phyloP scores from a whole-genome alignment of 2,329 filamentous ascomycete species.

The Septoria linicola region DNA sequence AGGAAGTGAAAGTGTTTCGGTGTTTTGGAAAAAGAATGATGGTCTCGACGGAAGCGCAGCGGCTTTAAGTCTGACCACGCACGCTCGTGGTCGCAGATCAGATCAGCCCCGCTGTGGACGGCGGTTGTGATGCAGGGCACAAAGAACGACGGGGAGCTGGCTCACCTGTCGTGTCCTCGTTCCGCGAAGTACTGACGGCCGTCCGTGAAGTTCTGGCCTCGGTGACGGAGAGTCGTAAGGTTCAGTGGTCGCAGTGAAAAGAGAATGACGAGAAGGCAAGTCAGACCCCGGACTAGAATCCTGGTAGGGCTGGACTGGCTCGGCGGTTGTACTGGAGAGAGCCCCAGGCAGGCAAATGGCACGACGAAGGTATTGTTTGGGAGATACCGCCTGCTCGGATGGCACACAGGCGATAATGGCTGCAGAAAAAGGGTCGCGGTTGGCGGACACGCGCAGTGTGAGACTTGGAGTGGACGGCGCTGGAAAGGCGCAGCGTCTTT shows the following conservation, averaged over 20 bases:
- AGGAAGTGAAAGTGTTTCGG: constrained; percentile 1
- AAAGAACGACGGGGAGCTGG: neutral
- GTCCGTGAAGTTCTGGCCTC: too few relatives aligned
- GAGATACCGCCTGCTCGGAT: too few relatives aligned
- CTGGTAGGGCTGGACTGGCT: neutral
- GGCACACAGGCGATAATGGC: neutral
- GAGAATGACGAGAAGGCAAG: too few relatives aligned
- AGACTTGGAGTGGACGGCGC: too few relatives aligned
- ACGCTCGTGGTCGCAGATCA: neutral
- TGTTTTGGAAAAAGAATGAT: neutral
- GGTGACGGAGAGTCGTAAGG: neutral
- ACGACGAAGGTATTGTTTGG: too few relatives aligned
- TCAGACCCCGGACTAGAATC: too few relatives aligned
- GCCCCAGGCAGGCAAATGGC: neutral
- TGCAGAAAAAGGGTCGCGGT: too few relatives aligned
- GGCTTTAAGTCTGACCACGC: neutral
- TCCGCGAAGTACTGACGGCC: neutral
- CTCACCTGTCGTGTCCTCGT: neutral
- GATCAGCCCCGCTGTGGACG: neutral
- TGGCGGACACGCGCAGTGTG: too few relatives aligned
- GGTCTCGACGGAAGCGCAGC: neutral
- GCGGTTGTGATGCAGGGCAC: neutral
- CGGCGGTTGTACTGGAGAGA: neutral
- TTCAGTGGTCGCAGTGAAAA: neutral
- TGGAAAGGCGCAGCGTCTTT: neutral